Percentiles rank a stretch among this genome's conserved stretches.
These are phyloP conservation scores for Coelastrella sp. DNA, from an alignment of 139 green algal genomes.

Conservation along the genomic window DNA sequence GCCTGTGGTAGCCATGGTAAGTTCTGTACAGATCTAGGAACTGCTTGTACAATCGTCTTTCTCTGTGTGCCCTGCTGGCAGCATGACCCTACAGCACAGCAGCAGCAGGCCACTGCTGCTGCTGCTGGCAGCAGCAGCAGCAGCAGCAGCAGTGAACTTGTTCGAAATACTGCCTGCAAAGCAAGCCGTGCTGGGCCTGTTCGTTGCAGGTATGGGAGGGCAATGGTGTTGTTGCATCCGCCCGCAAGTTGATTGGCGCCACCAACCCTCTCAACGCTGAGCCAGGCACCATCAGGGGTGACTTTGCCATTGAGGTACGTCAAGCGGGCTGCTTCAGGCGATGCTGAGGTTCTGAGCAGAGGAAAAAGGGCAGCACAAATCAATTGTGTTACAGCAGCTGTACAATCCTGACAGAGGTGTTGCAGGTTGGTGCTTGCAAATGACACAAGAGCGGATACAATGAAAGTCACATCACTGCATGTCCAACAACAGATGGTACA, in stretches of 20 bases:
- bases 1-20: conserved; percentile 97
- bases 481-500: too few relatives aligned
- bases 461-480: too few relatives aligned
- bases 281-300: conserved; percentile 96
- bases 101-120: neutral
- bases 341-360: conserved; percentile 3
- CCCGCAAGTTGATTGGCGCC: conserved; percentile 92
- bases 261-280: conserved; percentile 95
- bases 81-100: neutral
- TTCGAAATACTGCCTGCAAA: neutral
- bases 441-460: too few relatives aligned
- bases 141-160: neutral
- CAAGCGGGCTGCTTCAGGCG: too few relatives aligned
- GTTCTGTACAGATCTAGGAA: neutral
- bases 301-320: conserved; percentile 84
- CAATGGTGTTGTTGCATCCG: conserved; percentile 91
- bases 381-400: neutral
- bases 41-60: too few relatives aligned
- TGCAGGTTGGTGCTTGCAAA: too few relatives aligned
- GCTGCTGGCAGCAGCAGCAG: neutral
- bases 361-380: neutral
- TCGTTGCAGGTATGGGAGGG: conserved; percentile 92
- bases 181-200: neutral
- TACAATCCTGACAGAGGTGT: neutral
- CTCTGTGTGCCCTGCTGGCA: neutral